These are phyloP conservation scores for Cordyceps tenuipes DNA, from an alignment of 2,329 filamentous ascomycete species.

Conservation along the genomic window DNA sequence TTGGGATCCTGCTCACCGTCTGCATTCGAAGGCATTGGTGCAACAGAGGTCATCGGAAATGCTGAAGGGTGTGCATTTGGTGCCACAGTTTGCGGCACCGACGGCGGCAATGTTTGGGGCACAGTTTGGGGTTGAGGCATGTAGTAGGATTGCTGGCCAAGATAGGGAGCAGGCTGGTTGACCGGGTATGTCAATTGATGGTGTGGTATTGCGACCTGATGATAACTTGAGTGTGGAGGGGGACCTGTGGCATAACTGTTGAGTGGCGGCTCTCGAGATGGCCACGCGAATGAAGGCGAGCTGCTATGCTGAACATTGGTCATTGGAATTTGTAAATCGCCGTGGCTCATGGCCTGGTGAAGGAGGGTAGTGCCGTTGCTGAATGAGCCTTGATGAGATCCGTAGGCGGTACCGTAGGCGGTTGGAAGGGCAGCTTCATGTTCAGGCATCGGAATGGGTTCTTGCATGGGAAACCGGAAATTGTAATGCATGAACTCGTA, in stretches of 20 bases:
- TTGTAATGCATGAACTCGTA: slow-evolving; percentile 34
- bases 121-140: too few relatives aligned
- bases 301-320: not conserved
- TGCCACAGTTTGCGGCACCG: too few relatives aligned
- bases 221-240: not conserved
- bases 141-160: too few relatives aligned
- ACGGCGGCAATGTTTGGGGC: too few relatives aligned
- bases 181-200: not conserved
- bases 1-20: too few relatives aligned
- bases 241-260: not conserved
- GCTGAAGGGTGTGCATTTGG: too few relatives aligned
- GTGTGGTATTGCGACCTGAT: not conserved
- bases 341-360: slow-evolving; percentile 20
- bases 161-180: too few relatives aligned
- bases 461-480: slow-evolving; percentile 34
- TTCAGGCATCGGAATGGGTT: slow-evolving; percentile 52
- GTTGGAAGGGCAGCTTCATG: slow-evolving; percentile 8
- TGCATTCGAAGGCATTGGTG: too few relatives aligned
- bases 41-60: too few relatives aligned
- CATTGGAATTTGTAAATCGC: slow-evolving; percentile 16
- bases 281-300: not conserved
- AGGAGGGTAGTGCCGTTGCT: slow-evolving; percentile 13
- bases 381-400: slow-evolving; percentile 11
- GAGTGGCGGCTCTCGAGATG: not conserved
- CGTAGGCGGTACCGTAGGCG: slow-evolving; percentile 11